Evolutionary conservation across 1,284 basidiomycete species (phyloP).

Genomic region (Tylopilus microsporus): DNA sequence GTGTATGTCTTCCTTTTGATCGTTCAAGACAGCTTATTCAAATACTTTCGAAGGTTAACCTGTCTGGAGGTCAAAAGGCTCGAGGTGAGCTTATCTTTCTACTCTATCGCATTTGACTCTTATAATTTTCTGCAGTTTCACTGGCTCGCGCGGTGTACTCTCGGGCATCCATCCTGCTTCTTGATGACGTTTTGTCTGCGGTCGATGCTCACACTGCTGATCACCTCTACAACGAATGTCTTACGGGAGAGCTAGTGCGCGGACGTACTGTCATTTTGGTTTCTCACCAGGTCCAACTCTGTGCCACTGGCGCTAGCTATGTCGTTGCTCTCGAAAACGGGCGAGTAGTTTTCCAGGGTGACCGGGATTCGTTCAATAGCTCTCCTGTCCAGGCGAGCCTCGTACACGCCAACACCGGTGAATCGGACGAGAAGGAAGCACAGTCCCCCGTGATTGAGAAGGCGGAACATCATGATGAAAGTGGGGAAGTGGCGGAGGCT

Average conservation of each 20-base stretch:
- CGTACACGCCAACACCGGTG: constrained; percentile 54
- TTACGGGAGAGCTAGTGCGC: constrained; percentile 78
- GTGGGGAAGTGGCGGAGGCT: constrained; percentile 17
- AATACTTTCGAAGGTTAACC: constrained; percentile 56
- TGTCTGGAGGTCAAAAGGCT: constrained; percentile 94
- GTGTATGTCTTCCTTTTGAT: constrained; percentile 42
- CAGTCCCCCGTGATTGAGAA: constrained; percentile 11
- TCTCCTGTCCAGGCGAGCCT: constrained; percentile 66
- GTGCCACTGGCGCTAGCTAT: constrained; percentile 63
- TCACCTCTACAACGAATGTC: constrained; percentile 77
- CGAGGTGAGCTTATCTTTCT: constrained; percentile 49
- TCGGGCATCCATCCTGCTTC: constrained; percentile 75
- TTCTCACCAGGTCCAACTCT: constrained; percentile 85
- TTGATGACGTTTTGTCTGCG: constrained; percentile 83
- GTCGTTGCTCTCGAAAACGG: constrained; percentile 85
- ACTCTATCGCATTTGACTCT: not conserved
- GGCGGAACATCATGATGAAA: constrained; percentile 5
- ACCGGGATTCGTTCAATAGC: constrained; percentile 58
- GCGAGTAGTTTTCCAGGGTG: constrained; percentile 71
- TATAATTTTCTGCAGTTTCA: constrained; percentile 52
- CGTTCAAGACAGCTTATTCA: not conserved
- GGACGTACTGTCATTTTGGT: constrained; percentile 82
- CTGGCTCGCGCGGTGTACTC: constrained; percentile 93
- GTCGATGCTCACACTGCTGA: constrained; percentile 88
- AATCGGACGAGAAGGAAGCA: constrained; percentile 29